phyloP scores from a whole-genome alignment of 2,329 filamentous ascomycete species.

The Trichoderma koningiopsis region DNA sequence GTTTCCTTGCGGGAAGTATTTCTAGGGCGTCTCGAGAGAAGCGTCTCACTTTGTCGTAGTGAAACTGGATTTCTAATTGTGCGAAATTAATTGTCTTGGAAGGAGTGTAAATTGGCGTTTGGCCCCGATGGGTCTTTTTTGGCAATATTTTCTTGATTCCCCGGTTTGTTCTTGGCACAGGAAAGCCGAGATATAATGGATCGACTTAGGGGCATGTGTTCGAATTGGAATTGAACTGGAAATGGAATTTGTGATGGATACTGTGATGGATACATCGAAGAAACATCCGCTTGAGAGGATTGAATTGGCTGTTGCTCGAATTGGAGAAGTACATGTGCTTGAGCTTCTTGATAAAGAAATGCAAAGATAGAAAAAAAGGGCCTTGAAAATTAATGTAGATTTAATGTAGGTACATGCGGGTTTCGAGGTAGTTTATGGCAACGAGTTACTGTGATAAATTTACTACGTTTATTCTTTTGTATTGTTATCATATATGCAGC shows the following conservation, averaged over 20 bases:
- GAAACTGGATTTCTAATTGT: background rate
- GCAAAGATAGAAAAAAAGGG: background rate
- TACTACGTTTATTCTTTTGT: background rate
- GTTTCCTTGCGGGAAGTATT: constrained; percentile 14
- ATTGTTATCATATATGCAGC: background rate
- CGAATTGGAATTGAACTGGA: constrained; percentile 10
- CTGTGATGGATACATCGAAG: constrained; percentile 7
- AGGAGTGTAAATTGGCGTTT: background rate
- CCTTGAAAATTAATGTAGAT: background rate
- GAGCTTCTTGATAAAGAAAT: background rate
- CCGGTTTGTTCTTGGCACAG: background rate
- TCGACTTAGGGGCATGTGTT: background rate
- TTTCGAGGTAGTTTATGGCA: background rate
- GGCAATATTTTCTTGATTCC: background rate
- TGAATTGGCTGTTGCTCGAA: constrained; percentile 11
- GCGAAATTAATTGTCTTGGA: background rate
- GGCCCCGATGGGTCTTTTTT: background rate
- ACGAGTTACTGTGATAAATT: background rate
- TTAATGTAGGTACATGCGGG: constrained; percentile 1
- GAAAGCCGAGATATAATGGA: background rate
- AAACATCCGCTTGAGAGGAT: background rate
- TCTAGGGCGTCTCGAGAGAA: constrained; percentile 2
- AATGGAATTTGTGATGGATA: constrained; percentile 10
- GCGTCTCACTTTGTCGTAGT: constrained; percentile 21
- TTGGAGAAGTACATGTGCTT: constrained; percentile 3